phyloP scores from a whole-genome alignment of 208 protist genomes.

The Leishmania tarentolae region DNA sequence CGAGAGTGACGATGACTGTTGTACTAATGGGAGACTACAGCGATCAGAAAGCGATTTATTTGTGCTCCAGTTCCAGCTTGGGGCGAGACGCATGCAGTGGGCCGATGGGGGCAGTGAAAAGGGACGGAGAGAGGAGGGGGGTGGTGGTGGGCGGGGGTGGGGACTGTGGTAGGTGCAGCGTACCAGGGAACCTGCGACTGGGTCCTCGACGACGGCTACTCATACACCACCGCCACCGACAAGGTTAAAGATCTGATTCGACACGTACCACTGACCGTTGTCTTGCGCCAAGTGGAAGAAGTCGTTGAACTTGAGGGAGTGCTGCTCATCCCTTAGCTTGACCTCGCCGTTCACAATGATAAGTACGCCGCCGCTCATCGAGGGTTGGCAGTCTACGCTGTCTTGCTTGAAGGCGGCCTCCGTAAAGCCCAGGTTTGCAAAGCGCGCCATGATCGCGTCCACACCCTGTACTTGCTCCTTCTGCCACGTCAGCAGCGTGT shows the following conservation, averaged over 20 bases:
- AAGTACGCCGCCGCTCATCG: slow-evolving; percentile 68
- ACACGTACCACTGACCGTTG: slow-evolving; percentile 80
- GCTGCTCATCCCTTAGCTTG: slow-evolving; percentile 71
- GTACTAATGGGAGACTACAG: background rate
- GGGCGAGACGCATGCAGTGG: background rate
- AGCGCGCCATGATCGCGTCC: slow-evolving; percentile 83
- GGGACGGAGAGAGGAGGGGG: background rate
- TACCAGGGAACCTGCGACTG: background rate
- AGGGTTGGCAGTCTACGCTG: slow-evolving; percentile 84
- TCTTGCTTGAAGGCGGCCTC: slow-evolving; percentile 81
- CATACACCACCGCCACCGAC: slow-evolving; percentile 82
- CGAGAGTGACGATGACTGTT: background rate
- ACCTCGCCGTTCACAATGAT: slow-evolving; percentile 88
- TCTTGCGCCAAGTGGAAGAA: slow-evolving; percentile 84
- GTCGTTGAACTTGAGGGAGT: slow-evolving; percentile 90
- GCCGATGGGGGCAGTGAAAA: background rate
- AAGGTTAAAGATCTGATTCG: slow-evolving; percentile 91
- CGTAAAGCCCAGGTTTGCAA: slow-evolving; percentile 75
- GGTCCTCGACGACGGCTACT: background rate
- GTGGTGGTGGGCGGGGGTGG: background rate
- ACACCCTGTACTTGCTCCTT: slow-evolving; percentile 84
- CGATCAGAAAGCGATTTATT: background rate
- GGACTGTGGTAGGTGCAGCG: background rate
- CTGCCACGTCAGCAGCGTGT: slow-evolving; percentile 87
- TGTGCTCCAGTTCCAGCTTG: background rate